Evolutionary conservation across 305 asterid species (phyloP).

Genomic region (Solanum hybrid): DNA sequence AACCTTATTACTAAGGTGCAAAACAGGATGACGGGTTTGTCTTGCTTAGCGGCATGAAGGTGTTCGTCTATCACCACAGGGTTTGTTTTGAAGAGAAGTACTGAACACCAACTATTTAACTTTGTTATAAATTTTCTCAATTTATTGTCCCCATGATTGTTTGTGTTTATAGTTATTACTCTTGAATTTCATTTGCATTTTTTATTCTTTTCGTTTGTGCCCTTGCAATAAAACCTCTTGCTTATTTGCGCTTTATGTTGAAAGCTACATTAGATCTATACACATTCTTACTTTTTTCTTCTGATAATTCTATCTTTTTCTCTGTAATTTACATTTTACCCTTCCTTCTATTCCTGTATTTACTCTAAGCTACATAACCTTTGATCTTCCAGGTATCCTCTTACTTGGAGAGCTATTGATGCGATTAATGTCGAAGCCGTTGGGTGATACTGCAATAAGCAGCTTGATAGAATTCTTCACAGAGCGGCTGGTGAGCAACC

Average conservation of each 20-base stretch:
- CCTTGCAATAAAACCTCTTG: not conserved
- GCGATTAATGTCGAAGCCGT: conserved; percentile 44
- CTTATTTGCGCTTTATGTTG: not conserved
- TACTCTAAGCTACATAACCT: conserved; percentile 5
- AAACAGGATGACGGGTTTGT: not conserved
- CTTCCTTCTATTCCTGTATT: not conserved
- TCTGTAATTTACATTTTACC: not conserved
- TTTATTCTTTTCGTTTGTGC: not conserved
- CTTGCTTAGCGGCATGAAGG: not conserved
- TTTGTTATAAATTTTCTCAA: not conserved
- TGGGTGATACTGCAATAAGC: conserved; percentile 47
- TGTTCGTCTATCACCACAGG: not conserved
- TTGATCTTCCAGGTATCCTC: conserved; percentile 55
- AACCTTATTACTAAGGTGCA: not conserved
- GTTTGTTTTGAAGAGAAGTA: not conserved
- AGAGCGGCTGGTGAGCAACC: conserved; percentile 72
- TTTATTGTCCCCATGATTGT: not conserved
- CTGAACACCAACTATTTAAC: not conserved
- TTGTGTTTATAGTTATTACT: not conserved
- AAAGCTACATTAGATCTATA: not conserved
- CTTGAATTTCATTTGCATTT: not conserved
- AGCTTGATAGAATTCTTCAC: conserved; percentile 76
- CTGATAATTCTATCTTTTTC: not conserved
- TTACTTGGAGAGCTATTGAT: conserved; percentile 68
- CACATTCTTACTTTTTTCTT: not conserved